Percentiles rank a stretch among this genome's conserved stretches.
Conservation (phyloP, 78 protist genomes). For the Isochrysis galbana region DNA sequence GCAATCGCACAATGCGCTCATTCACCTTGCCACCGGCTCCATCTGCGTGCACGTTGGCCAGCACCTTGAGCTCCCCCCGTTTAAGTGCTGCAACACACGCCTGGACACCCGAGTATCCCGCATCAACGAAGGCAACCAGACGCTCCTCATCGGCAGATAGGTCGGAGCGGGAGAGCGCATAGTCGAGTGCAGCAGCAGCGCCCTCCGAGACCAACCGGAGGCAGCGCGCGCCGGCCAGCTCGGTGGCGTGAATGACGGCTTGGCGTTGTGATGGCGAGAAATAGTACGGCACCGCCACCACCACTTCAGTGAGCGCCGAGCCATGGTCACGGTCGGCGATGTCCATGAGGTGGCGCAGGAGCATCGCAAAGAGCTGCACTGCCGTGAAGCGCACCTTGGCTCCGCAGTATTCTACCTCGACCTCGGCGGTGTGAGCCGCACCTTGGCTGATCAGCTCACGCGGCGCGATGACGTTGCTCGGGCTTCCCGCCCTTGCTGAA, state of each 20-base stretch:
- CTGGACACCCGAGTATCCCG: not conserved
- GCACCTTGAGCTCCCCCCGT: slow-evolving; percentile 67
- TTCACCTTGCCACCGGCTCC: slow-evolving; percentile 62
- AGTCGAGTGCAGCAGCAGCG: slow-evolving; percentile 85
- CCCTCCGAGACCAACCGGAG: slow-evolving; percentile 79
- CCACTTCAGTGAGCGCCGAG: not conserved
- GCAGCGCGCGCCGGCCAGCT: slow-evolving; percentile 82
- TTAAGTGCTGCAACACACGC: slow-evolving; percentile 20
- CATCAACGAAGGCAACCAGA: not conserved
- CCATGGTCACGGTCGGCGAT: not conserved
- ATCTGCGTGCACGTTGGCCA: slow-evolving; percentile 57
- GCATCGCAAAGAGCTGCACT: not conserved
- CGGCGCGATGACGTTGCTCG: not conserved
- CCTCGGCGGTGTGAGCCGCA: not conserved
- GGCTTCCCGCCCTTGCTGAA: not conserved
- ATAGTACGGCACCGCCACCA: not conserved
- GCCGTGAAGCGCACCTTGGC: not conserved
- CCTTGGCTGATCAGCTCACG: not conserved
- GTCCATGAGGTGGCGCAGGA: not conserved
- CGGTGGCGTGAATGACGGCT: slow-evolving; percentile 77
- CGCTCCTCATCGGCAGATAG: slow-evolving; percentile 65
- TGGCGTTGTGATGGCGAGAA: not conserved
- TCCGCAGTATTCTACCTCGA: not conserved
- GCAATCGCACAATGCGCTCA: not conserved
- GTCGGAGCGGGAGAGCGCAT: slow-evolving; percentile 73